Evolutionary conservation across 768 basidiomycete genomes (phyloP).

Genomic region (Tricholoma bakamatsutake): DNA sequence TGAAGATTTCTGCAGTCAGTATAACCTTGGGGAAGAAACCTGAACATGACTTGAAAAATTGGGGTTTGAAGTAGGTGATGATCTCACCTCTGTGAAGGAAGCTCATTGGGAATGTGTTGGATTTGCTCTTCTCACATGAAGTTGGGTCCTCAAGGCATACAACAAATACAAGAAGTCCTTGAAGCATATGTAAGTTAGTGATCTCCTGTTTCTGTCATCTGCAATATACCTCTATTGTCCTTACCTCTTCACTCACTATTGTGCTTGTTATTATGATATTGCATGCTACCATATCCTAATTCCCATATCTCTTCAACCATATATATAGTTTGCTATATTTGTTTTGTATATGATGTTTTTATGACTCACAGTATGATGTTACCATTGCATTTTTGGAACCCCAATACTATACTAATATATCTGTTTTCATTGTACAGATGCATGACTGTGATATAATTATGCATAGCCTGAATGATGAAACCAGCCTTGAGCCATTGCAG

Average conservation of each 20-base stretch:
- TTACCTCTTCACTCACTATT: too few species aligned
- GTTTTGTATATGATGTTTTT: not conserved
- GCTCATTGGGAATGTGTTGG: not conserved
- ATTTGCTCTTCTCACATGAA: not conserved
- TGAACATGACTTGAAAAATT: not conserved
- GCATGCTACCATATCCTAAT: too few species aligned
- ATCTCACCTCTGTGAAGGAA: not conserved
- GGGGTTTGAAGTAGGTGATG: not conserved
- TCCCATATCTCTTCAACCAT: not conserved
- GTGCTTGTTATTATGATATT: too few species aligned
- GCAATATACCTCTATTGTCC: too few species aligned
- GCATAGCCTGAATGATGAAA: slow-evolving; percentile 19
- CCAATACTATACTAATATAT: not conserved
- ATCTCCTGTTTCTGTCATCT: too few species aligned
- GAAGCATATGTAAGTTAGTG: too few species aligned
- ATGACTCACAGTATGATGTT: not conserved
- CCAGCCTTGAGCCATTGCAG: slow-evolving; percentile 21
- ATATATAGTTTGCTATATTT: not conserved
- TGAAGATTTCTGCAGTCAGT: not conserved
- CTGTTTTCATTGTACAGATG: not conserved
- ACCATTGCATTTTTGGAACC: not conserved
- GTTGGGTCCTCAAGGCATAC: too few species aligned
- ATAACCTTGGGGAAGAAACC: not conserved
- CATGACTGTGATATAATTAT: not conserved
- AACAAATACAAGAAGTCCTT: too few species aligned